Base-by-base conservation (phyloP, 2,329 filamentous ascomycete species). In the Phaeosphaeriaceae sp. region DNA sequence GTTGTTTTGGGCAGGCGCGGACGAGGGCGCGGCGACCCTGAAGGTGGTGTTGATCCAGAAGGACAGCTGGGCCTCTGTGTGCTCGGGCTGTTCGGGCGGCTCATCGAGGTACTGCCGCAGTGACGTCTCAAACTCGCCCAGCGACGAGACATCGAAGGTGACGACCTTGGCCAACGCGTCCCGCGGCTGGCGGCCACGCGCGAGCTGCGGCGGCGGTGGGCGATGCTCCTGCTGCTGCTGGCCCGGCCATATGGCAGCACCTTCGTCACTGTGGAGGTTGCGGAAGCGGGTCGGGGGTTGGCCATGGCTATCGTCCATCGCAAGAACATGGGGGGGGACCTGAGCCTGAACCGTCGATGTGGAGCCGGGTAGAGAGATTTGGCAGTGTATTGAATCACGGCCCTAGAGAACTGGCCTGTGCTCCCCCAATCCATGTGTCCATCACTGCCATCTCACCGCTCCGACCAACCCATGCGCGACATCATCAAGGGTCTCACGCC, bases 21-120 rank as follows among this genome's bases (percentile, higher is more conserved):
- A 24, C 54, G 58, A 5, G 60, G 57, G 5, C 63, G 56, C 9
- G 60, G 54, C 45, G 61, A 57, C 44, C 78, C 76, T 47, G 60
- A 79, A 78, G 57, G 59, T 68, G 22, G 76, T 69, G 56, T 73
- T 74, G 22, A 72, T 73, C 74, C 75, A 78, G 54, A 79, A 75
- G 55, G 69, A 72, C 20, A 79, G 62, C 63, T 77, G 75, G 54
- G 74, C 76, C 48, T 76, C 73, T 49, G 74, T 74, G 61, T 78
- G 76, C 55, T 78, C 76, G 25, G 76, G 75, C 47, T 73, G 51
- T 7, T 75, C 72, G 33, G 69, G 69, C 48, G 74, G 74, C 53
- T 66, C 63, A 42, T 61, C 54, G 20, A 79, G 69, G 57, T 78
- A 78, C 13, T 71, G 66, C 56, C 69, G 71, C 58, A 79, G 60